Percentiles rank a stretch among this genome's conserved stretches.
Evolutionary conservation across 2,329 filamentous ascomycete genomes (phyloP).

Genomic region (Stemphylium beticola): DNA sequence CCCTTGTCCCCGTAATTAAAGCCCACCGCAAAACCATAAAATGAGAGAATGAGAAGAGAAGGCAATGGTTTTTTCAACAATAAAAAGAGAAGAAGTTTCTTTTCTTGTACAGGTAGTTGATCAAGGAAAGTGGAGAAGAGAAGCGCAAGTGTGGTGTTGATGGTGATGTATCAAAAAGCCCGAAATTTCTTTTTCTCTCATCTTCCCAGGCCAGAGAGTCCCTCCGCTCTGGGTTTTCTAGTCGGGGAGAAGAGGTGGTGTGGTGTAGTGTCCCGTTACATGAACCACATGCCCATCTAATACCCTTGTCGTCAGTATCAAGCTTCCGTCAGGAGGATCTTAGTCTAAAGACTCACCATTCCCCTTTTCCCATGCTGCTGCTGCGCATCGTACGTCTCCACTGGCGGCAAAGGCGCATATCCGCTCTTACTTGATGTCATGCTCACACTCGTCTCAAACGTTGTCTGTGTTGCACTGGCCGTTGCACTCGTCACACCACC

Average conservation of each 20-base stretch:
- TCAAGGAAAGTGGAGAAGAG: slow-evolving; percentile 8
- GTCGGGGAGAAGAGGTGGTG: too few relatives aligned
- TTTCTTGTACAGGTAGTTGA: neutral
- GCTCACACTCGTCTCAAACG: slow-evolving; percentile 17
- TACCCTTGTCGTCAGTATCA: neutral
- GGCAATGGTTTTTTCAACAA: too few relatives aligned
- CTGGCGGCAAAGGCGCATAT: slow-evolving; percentile 1
- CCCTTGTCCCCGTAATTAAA: too few relatives aligned
- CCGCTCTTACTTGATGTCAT: slow-evolving; percentile 7
- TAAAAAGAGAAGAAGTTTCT: neutral
- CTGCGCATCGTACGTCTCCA: neutral
- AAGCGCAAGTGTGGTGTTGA: neutral
- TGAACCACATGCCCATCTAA: slow-evolving; percentile 19
- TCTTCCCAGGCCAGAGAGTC: neutral
- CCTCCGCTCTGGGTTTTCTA: too few relatives aligned
- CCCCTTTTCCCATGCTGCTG: neutral
- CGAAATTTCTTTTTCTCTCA: too few relatives aligned
- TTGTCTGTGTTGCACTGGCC: slow-evolving; percentile 2
- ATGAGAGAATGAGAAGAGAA: neutral
- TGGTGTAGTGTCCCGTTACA: neutral
- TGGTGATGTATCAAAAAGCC: too few relatives aligned
- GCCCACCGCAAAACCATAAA: too few relatives aligned
- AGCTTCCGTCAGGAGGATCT: neutral
- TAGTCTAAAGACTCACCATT: slow-evolving; percentile 9
- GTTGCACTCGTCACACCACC: too few relatives aligned